Percentiles rank a stretch among this genome's conserved stretches.
phyloP scores from a whole-genome alignment of 768 basidiomycete species.

The Cystoderma amianthinum region DNA sequence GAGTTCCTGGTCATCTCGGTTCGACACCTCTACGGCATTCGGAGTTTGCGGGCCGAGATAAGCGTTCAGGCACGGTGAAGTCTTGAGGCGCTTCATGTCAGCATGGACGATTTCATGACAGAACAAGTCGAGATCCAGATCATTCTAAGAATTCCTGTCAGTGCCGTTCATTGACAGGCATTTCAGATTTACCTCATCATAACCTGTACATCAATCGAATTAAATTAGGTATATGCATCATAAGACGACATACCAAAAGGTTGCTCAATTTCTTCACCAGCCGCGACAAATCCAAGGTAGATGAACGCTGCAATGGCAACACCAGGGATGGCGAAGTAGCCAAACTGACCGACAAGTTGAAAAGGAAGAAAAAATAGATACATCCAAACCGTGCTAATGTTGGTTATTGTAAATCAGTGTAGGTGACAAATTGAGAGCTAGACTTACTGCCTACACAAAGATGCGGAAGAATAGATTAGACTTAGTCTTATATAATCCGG shows the following conservation, averaged over 20 bases:
- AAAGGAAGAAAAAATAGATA: conserved; percentile 77
- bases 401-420: conserved; percentile 1
- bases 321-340: conserved; percentile 61
- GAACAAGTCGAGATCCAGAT: conserved; percentile 62
- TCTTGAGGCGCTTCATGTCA: conserved; percentile 50
- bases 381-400: conserved; percentile 54
- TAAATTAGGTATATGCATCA: background rate
- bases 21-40: too few relatives aligned
- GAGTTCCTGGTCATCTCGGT: too few relatives aligned
- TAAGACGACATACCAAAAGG: conserved; percentile 43
- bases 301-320: conserved; percentile 63
- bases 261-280: conserved; percentile 66
- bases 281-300: conserved; percentile 71
- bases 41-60: conserved; percentile 24
- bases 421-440: background rate
- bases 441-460: conserved; percentile 24
- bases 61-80: conserved; percentile 43
- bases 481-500: background rate
- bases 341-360: conserved; percentile 58
- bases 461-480: background rate
- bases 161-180: too few relatives aligned
- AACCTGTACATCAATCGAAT: conserved; percentile 27
- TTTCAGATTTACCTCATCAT: conserved; percentile 42
- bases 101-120: conserved; percentile 47
- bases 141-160: too few relatives aligned